Conservation (phyloP, 2,329 filamentous ascomycete species). For the Fusarium odoratissimum region DNA sequence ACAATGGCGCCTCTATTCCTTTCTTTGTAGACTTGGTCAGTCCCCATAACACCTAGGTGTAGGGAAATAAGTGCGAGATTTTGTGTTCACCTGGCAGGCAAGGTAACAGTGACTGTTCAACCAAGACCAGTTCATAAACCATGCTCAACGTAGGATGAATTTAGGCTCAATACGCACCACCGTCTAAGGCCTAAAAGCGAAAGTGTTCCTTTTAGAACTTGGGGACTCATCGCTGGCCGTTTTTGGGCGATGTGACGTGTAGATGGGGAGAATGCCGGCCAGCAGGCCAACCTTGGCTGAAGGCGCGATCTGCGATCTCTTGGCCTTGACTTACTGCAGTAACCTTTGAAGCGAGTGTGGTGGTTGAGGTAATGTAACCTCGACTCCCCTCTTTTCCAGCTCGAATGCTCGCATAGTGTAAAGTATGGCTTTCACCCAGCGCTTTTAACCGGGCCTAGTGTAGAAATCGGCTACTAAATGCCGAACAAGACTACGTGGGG, state of each 20-base stretch:
- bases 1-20: too few relatives aligned
- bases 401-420: too few relatives aligned
- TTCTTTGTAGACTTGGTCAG: rapidly evolving
- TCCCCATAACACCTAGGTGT: rapidly evolving
- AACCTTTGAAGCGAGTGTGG: background rate
- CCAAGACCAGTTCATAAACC: rapidly evolving
- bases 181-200: rapidly evolving
- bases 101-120: background rate
- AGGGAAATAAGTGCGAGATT: rapidly evolving
- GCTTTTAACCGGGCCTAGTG: background rate
- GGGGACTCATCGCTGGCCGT: background rate
- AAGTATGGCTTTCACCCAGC: too few relatives aligned
- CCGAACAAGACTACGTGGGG: background rate
- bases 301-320: background rate
- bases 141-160: background rate
- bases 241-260: background rate
- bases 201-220: background rate
- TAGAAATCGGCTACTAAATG: background rate
- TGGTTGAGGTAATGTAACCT: background rate
- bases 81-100: rapidly evolving
- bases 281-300: background rate
- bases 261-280: background rate
- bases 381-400: too few relatives aligned
- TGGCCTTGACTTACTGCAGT: background rate
- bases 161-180: background rate